Evolutionary conservation across 306 rosid species (phyloP).

Genomic region (Ziziphus jujuba): DNA sequence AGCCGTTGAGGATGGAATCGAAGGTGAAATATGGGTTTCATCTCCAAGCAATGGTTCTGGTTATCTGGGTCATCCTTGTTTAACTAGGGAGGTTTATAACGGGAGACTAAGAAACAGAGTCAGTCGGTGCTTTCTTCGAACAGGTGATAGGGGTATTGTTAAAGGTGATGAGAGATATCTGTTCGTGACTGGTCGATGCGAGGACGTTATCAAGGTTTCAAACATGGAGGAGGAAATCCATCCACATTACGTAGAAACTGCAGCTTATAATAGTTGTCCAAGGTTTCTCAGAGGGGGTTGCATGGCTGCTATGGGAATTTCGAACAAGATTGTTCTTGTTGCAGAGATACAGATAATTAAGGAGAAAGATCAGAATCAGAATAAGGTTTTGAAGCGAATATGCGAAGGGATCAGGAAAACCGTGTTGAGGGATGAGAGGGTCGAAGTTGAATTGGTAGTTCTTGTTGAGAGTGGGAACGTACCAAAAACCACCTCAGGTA

Average conservation of each 20-base stretch:
- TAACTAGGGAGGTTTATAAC: slow-evolving; percentile 54
- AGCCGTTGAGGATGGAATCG: slow-evolving; percentile 61
- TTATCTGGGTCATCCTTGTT: slow-evolving; percentile 61
- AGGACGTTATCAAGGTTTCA: slow-evolving; percentile 45
- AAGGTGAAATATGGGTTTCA: slow-evolving; percentile 86
- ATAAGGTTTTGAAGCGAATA: slow-evolving; percentile 29
- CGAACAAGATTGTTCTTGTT: slow-evolving; percentile 35
- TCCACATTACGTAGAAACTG: slow-evolving; percentile 64
- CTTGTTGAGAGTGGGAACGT: slow-evolving; percentile 53
- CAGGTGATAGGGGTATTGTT: slow-evolving; percentile 71
- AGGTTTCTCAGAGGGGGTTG: slow-evolving; percentile 66
- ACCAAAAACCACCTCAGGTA: slow-evolving; percentile 86
- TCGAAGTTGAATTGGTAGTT: slow-evolving; percentile 59
- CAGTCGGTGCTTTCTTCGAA: slow-evolving; percentile 48
- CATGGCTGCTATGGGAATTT: slow-evolving; percentile 47
- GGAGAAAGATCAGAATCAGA: neutral
- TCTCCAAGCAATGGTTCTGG: slow-evolving; percentile 83
- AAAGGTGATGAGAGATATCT: slow-evolving; percentile 59
- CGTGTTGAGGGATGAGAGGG: slow-evolving; percentile 43
- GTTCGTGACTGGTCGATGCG: slow-evolving; percentile 62
- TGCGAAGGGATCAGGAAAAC: slow-evolving; percentile 45
- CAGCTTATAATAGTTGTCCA: slow-evolving; percentile 43
- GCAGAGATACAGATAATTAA: slow-evolving; percentile 54
- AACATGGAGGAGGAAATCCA: slow-evolving; percentile 41
- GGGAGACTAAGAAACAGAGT: slow-evolving; percentile 40